Conservation (phyloP, 306 rosid species). For the Prunus fruticosa region DNA sequence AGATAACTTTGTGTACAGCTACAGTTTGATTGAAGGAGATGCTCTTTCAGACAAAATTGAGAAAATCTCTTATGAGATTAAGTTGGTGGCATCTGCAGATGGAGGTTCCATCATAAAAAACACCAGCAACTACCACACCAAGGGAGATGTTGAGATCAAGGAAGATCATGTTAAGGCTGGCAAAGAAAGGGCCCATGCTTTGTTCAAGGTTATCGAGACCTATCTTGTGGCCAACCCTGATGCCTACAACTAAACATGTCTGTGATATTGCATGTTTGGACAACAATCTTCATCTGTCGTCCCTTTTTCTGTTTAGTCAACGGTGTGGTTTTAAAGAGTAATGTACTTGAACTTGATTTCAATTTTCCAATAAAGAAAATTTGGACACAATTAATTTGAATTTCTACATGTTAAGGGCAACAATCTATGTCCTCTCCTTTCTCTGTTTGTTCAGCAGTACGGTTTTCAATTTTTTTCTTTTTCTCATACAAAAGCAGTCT, state of each 20-base stretch:
- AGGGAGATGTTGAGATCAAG: neutral
- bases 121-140: constrained; percentile 14
- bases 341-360: too few species aligned
- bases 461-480: neutral
- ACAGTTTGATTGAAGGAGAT: constrained; percentile 2
- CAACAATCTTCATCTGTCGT: too few species aligned
- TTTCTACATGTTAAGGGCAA: neutral
- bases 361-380: too few species aligned
- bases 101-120: constrained; percentile 40
- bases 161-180: constrained; percentile 26
- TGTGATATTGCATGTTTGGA: too few species aligned
- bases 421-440: neutral
- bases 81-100: constrained; percentile 26
- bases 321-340: too few species aligned
- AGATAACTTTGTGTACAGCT: constrained; percentile 14
- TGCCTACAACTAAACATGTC: constrained; percentile 28
- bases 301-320: too few species aligned
- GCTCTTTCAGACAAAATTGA: constrained; percentile 35
- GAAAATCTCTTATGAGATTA: constrained; percentile 33
- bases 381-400: too few species aligned
- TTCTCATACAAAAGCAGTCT: neutral
- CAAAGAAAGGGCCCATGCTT: constrained; percentile 25
- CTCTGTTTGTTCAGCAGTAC: neutral
- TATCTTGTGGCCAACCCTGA: constrained; percentile 34
- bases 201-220: neutral